These are phyloP conservation scores for Amanita phalloides DNA, from an alignment of 768 basidiomycete species.

Conservation along the genomic window DNA sequence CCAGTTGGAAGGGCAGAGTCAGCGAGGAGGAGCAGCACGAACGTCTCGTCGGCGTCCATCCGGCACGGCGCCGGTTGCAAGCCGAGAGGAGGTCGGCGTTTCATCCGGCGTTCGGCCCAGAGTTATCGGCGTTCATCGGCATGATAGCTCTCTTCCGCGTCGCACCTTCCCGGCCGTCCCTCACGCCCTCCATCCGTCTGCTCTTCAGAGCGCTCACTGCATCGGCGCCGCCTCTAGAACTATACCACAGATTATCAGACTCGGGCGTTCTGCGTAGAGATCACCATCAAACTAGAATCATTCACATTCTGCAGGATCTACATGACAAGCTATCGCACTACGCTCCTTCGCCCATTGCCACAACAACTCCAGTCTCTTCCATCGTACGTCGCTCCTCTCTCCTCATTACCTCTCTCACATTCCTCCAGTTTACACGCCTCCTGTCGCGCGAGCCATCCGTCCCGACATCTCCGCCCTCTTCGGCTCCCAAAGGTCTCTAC, in stretches of 20 bases:
- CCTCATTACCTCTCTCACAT: conserved; percentile 1
- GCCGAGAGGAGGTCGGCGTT: too few species aligned
- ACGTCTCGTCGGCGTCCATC: conserved; percentile 30
- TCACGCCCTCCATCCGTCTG: conserved; percentile 3
- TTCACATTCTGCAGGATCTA: conserved; percentile 71
- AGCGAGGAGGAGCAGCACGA: conserved; percentile 68
- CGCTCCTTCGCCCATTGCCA: conserved; percentile 54
- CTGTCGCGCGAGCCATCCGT: conserved; percentile 27
- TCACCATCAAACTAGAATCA: conserved; percentile 75
- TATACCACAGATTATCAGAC: conserved; percentile 35
- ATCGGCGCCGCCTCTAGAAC: conserved; percentile 28
- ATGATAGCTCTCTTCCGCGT: neutral
- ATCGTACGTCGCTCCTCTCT: conserved; percentile 26
- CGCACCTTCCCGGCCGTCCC: too few species aligned
- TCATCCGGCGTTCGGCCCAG: too few species aligned
- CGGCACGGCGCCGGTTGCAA: neutral
- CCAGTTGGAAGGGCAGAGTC: conserved; percentile 97
- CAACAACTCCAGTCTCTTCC: conserved; percentile 25
- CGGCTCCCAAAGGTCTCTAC: conserved; percentile 81
- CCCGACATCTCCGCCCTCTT: conserved; percentile 32
- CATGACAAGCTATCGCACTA: conserved; percentile 65
- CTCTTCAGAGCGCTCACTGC: conserved; percentile 14
- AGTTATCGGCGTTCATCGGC: too few species aligned
- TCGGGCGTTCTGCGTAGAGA: conserved; percentile 57
- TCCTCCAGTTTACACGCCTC: conserved; percentile 33